These are phyloP conservation scores for Pancytospora philotis DNA, from an alignment of 371 early-diverging fungal species.

Conservation along the genomic window DNA sequence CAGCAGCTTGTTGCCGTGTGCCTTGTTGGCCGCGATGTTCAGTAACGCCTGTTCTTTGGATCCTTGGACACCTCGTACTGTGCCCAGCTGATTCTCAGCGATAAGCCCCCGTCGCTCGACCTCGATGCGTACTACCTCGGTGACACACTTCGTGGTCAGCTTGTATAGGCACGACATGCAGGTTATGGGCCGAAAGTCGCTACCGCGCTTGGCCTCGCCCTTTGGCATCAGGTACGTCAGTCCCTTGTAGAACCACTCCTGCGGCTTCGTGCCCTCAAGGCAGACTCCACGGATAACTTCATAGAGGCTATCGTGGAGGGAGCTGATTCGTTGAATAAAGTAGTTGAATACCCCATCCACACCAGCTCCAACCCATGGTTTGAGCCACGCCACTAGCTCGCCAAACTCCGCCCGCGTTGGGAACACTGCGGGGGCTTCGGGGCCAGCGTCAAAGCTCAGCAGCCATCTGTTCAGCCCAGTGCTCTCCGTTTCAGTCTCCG, in stretches of 20 bases:
- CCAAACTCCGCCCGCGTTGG: not conserved
- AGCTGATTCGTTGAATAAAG: not conserved
- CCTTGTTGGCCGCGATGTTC: slow-evolving; percentile 2
- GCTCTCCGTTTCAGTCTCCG: not conserved
- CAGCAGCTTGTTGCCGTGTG: not conserved
- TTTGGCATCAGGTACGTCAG: slow-evolving; percentile 25
- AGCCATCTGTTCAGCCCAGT: not conserved
- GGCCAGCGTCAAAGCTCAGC: not conserved
- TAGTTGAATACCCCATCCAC: not conserved
- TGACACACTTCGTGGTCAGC: slow-evolving; percentile 22
- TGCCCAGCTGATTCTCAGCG: slow-evolving; percentile 29
- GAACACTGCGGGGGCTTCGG: not conserved
- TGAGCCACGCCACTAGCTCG: not conserved
- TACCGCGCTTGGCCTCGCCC: slow-evolving; percentile 8
- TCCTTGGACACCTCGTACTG: slow-evolving; percentile 19
- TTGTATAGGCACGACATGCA: slow-evolving; percentile 26
- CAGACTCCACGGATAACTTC: not conserved
- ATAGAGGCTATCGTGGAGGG: not conserved
- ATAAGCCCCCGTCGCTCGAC: slow-evolving; percentile 12
- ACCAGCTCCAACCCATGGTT: not conserved
- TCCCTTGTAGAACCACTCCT: slow-evolving; percentile 30
- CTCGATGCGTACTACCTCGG: not conserved
- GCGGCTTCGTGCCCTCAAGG: not conserved
- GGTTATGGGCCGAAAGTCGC: slow-evolving; percentile 27
- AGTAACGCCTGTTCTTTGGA: slow-evolving; percentile 24